Percentiles rank a stretch among this genome's conserved stretches.
These are phyloP conservation scores for Corynespora cassiicola DNA, from an alignment of 2,329 filamentous ascomycete genomes.

Conservation along the genomic window DNA sequence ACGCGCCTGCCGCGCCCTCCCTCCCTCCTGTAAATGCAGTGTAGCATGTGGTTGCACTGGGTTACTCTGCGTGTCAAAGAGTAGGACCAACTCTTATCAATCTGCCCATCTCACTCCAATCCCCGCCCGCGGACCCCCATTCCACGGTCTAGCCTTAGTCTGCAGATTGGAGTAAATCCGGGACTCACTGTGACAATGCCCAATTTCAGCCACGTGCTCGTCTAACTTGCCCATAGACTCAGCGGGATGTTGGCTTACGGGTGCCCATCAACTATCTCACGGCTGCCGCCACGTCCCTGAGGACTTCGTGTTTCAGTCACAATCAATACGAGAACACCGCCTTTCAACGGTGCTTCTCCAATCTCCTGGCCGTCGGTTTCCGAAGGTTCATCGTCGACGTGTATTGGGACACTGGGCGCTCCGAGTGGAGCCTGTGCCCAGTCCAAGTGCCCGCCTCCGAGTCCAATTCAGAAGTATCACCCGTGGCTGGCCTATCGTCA, in stretches of 20 bases:
- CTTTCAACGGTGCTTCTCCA: slow-evolving; percentile 65
- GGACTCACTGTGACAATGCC: slow-evolving; percentile 2
- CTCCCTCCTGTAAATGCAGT: not conserved
- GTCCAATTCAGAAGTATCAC: too few relatives aligned
- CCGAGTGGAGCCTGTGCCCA: slow-evolving; percentile 67
- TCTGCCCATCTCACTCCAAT: too few relatives aligned
- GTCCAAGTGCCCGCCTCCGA: slow-evolving; percentile 54
- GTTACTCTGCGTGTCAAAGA: too few relatives aligned
- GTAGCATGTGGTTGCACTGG: too few relatives aligned
- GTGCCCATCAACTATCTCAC: slow-evolving; percentile 70
- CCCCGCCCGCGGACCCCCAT: too few relatives aligned
- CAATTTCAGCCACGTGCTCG: too few relatives aligned
- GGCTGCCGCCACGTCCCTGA: slow-evolving; percentile 62
- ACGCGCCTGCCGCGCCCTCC: too few relatives aligned
- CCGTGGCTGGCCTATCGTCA: too few relatives aligned
- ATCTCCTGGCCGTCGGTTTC: slow-evolving; percentile 67
- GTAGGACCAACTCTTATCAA: too few relatives aligned
- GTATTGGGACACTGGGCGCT: slow-evolving; percentile 66
- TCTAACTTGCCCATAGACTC: slow-evolving; percentile 56
- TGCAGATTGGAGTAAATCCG: too few relatives aligned
- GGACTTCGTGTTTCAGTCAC: slow-evolving; percentile 64
- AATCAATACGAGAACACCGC: slow-evolving; percentile 60
- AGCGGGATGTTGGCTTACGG: slow-evolving; percentile 65
- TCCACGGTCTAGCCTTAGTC: too few relatives aligned
- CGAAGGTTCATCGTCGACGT: slow-evolving; percentile 65